phyloP scores from a whole-genome alignment of 768 basidiomycete species.

The Lactifluus rugatus region DNA sequence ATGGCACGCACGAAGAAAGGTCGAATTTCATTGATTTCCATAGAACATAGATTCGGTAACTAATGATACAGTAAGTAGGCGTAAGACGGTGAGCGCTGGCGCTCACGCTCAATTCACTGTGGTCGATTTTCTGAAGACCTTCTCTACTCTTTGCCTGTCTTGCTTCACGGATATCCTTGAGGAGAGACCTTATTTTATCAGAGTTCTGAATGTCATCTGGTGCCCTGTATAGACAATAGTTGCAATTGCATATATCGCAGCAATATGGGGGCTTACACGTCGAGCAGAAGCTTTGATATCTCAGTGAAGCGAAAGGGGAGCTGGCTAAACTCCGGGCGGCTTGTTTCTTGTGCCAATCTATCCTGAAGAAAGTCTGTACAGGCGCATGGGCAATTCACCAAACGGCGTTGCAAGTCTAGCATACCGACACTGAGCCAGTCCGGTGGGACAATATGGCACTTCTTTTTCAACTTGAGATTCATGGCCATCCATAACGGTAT shows the following conservation, averaged over 20 bases:
- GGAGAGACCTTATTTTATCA: slow-evolving; percentile 71
- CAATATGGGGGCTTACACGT: slow-evolving; percentile 53
- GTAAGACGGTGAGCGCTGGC: background rate
- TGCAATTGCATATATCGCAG: background rate
- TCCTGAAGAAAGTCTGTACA: slow-evolving; percentile 70
- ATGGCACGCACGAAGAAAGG: slow-evolving; percentile 83
- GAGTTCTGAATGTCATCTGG: slow-evolving; percentile 82
- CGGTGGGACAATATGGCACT: slow-evolving; percentile 87
- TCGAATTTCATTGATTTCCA: slow-evolving; percentile 92
- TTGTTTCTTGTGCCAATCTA: slow-evolving; percentile 63
- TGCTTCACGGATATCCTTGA: slow-evolving; percentile 94
- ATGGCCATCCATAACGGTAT: slow-evolving; percentile 97
- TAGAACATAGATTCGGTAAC: slow-evolving; percentile 77
- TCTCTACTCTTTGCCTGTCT: slow-evolving; percentile 89
- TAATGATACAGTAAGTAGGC: slow-evolving; percentile 25
- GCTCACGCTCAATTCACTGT: slow-evolving; percentile 70
- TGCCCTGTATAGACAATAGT: slow-evolving; percentile 44
- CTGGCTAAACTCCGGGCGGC: slow-evolving; percentile 59
- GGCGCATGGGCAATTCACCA: background rate
- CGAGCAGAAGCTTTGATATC: slow-evolving; percentile 84
- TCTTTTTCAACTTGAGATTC: slow-evolving; percentile 88
- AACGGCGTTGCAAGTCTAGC: slow-evolving; percentile 23
- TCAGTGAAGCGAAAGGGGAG: slow-evolving; percentile 87
- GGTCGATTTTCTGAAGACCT: slow-evolving; percentile 71
- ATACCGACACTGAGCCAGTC: slow-evolving; percentile 80